Base-by-base conservation (phyloP, 306 rosid species). In the Echinosophora koreensis region DNA sequence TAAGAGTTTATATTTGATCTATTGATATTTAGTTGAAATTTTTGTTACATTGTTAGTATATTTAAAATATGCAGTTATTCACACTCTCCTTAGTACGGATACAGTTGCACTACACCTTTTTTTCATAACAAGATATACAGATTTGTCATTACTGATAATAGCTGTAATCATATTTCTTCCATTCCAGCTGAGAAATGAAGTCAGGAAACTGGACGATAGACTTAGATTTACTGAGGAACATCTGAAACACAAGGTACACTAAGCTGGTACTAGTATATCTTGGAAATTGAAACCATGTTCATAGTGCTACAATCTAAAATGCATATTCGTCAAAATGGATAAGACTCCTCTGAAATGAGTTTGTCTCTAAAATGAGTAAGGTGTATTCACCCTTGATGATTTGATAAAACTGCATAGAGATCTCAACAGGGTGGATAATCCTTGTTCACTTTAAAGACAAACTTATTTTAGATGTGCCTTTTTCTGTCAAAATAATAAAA, bases 201-300 rank as follows among this genome's bases (percentile, higher is more conserved):
- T 76, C 4, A 13, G 60, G 28, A 89, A 87, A 78, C 77, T 87
- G 72, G 89, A 92, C 5, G 86, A 87, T 80, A 92, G 83, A 82
- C 77, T 85, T 14, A 28, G 78, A 77, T 83, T 71, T 46, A 60
- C 82, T 7, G 91, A 90, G 57, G 82, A 87, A 65, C 81, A 89
- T 81, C 85, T 90, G 16, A 88, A 90, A 67, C 84, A 95, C 12
- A 92, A 94, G 98, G 98, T 95, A 42, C 14, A 82, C 69, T 70
- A 34, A 51, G 57, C 7, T 38, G 15, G 55, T 60, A 10, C 41
- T 77, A 63, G 51, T 54, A 65, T 59, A 15, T 44, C 5, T 77
- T 74, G 44, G 64, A 78, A 61, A 1, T 71, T 79, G 14, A 77
- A 80, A 47, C 22, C 12, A 32, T 46, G 62, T 51, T 3, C 61